Evolutionary conservation across 225 moss, liverwort and hornwort species (phyloP).

Genomic region (Physcomitrium patens): DNA sequence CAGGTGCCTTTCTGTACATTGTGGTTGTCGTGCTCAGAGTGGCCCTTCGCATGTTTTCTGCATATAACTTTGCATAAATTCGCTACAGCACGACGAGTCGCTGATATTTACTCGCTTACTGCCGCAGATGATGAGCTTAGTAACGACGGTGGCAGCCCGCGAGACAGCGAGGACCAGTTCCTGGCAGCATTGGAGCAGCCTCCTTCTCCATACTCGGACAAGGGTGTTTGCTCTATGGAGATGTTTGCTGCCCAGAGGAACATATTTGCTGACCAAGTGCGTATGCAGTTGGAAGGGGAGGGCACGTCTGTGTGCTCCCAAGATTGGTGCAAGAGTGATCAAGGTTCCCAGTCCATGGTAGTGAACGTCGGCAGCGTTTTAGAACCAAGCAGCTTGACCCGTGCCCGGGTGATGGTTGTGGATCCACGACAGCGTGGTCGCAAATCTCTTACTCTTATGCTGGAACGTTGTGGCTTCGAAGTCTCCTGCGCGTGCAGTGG

Average conservation of each 20-base stretch:
- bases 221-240: constrained; percentile 34
- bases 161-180: constrained; percentile 32
- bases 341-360: constrained; percentile 33
- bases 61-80: no score
- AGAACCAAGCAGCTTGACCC: constrained; percentile 35
- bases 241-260: constrained; percentile 21
- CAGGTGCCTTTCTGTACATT: background rate
- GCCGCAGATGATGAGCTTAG: background rate
- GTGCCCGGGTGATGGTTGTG: constrained; percentile 49
- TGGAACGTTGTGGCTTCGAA: constrained; percentile 62
- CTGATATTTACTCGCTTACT: no score
- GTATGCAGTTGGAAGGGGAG: constrained; percentile 24
- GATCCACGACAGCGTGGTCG: constrained; percentile 42
- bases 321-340: constrained; percentile 67
- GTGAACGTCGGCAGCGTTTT: constrained; percentile 8
- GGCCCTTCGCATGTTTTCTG: no score
- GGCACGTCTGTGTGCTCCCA: constrained; percentile 55
- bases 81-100: no score
- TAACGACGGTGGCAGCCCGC: constrained; percentile 10
- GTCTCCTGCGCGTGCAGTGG: constrained; percentile 41
- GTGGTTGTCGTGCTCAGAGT: no score
- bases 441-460: constrained; percentile 51
- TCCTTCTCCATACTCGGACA: constrained; percentile 37
- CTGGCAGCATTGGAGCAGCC: constrained; percentile 40
- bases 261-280: constrained; percentile 29